Conservation (phyloP, 352 stramenopile species). For the Phytophthora brassicae region DNA sequence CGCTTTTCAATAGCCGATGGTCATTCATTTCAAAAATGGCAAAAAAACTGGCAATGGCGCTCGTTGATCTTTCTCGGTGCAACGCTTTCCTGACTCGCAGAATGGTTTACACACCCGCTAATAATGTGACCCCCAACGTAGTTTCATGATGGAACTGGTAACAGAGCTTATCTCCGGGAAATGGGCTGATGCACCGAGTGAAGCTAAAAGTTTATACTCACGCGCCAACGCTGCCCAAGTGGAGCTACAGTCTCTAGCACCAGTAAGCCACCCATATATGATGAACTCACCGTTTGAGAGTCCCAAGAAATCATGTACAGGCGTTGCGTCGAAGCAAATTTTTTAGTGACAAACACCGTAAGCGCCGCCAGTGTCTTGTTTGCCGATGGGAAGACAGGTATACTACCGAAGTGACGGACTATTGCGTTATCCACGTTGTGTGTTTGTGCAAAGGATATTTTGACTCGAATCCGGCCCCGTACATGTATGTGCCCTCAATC, state of each 20-base stretch:
- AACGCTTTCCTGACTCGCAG: conserved; percentile 10
- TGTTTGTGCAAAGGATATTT: too few species aligned
- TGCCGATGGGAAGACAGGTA: conserved; percentile 3
- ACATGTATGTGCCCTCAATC: background rate
- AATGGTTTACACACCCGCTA: background rate
- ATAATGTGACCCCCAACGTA: background rate
- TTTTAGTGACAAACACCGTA: background rate
- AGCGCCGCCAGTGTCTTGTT: background rate
- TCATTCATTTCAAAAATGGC: conserved; percentile 30
- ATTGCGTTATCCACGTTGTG: background rate
- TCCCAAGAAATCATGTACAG: background rate
- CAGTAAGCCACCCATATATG: too few species aligned
- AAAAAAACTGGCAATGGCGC: conserved; percentile 26
- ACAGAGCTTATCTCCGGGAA: background rate
- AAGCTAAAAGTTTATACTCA: background rate
- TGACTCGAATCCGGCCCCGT: background rate
- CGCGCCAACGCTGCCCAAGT: background rate
- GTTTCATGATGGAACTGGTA: conserved; percentile 4
- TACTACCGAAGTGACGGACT: background rate
- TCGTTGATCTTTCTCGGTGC: conserved; percentile 11
- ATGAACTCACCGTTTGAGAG: background rate
- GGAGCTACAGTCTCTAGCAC: too few species aligned
- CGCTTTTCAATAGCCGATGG: conserved; percentile 30
- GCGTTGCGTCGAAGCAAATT: background rate
- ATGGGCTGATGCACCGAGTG: conserved; percentile 1